These are phyloP conservation scores for Fusarium mundagurra DNA, from an alignment of 2,329 filamentous ascomycete genomes.

Conservation along the genomic window DNA sequence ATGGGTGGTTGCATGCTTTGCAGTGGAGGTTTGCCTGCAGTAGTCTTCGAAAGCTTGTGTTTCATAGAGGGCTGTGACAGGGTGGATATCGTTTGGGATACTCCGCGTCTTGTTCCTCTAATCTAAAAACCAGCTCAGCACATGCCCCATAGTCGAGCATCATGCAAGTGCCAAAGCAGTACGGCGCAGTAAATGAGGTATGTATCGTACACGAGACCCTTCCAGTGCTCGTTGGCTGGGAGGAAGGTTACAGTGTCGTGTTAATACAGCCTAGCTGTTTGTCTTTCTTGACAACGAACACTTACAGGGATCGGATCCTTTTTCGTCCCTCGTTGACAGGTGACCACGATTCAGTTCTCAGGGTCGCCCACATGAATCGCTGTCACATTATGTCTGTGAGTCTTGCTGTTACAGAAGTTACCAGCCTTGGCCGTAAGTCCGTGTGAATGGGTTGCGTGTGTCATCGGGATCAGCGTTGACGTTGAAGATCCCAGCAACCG, in stretches of 20 bases:
- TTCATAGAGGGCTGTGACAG: conserved; percentile 26
- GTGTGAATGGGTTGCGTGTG: conserved; percentile 2
- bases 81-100: conserved; percentile 27
- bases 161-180: conserved; percentile 20
- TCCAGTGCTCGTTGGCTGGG: not conserved
- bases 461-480: conserved; percentile 21
- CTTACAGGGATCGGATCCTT: conserved; percentile 11
- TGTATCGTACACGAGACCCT: not conserved
- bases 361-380: conserved; percentile 42
- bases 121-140: conserved; percentile 29
- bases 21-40: conserved; percentile 18
- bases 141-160: not conserved
- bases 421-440: conserved; percentile 12
- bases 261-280: conserved; percentile 1
- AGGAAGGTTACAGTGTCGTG: conserved; percentile 1
- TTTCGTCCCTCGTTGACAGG: conserved; percentile 8
- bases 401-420: not conserved
- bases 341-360: conserved; percentile 26
- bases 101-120: conserved; percentile 33
- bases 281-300: not conserved
- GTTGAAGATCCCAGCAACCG: conserved; percentile 17
- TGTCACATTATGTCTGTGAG: conserved; percentile 32
- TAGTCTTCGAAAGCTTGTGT: conserved; percentile 11
- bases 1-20: conserved; percentile 20
- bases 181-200: conserved; percentile 23